A percentile compares a stretch with the other conserved stretches of the same genome.
phyloP scores from a whole-genome alignment of 495 filamentous ascomycete genomes.

The Xylaria scruposa region DNA sequence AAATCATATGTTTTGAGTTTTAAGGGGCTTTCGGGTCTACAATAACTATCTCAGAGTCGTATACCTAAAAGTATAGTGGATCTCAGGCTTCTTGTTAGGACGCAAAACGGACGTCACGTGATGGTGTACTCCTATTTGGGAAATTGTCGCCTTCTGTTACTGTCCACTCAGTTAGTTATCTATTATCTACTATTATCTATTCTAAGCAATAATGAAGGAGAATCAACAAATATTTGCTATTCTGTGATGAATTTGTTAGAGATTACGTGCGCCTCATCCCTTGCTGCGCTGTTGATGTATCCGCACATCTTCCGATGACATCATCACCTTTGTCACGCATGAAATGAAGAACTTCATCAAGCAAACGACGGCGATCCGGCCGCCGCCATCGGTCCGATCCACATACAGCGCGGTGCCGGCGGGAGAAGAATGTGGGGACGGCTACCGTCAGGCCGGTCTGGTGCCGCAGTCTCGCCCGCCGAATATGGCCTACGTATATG shows the following conservation, averaged over 20 bases:
- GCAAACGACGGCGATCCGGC: conserved; percentile 34
- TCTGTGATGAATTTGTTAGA: background rate
- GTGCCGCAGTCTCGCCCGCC: conserved; percentile 1
- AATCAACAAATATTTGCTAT: background rate
- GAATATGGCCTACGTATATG: conserved; percentile 34
- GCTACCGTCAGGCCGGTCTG: background rate
- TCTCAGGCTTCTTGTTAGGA: background rate
- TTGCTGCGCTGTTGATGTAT: too few relatives aligned
- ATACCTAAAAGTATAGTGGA: background rate
- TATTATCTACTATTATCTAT: too few relatives aligned
- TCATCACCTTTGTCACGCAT: conserved; percentile 10
- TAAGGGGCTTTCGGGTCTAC: too few relatives aligned
- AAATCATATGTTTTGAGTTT: too few relatives aligned
- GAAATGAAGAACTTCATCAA: conserved; percentile 29
- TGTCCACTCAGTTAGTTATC: too few relatives aligned
- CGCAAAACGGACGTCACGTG: background rate
- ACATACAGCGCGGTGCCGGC: conserved; percentile 10
- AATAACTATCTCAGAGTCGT: too few relatives aligned
- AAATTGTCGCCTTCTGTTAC: background rate
- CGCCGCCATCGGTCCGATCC: conserved; percentile 14
- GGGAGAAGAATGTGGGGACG: conserved; percentile 4
- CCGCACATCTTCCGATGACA: background rate
- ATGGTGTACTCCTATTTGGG: background rate
- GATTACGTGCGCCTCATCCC: background rate
- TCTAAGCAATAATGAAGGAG: background rate